Base-by-base conservation (phyloP, 345 rosid species). In the Populus tremula region DNA sequence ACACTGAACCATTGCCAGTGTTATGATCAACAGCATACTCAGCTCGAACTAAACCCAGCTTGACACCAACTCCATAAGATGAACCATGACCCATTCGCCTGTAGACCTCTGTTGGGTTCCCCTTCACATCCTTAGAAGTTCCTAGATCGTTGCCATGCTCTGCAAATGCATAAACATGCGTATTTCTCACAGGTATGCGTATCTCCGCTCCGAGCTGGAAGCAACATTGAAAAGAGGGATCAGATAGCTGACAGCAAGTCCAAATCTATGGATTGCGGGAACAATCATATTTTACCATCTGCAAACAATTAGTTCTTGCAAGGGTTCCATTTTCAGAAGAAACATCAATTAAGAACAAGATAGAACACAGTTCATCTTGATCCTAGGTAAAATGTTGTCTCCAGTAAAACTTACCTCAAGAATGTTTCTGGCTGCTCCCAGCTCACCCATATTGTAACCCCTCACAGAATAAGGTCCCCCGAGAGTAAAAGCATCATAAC, bases 381-480 rank as follows among this genome's bases (percentile, higher is more conserved):
- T 23, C 31, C 29, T 14, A 65, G 29, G 8, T 35, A 45, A 59
- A 9, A 27, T 36, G 14, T 59, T 18, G 47, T 49, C 74, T 10
- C 61, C 39, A 38, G 39, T 21, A 73, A 49, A 68, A 65, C 83
- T 81, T 85, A 94, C 99, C 99, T 94, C 98, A 8, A 79, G 71
- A 27, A 74, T 69, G 73, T 79, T 79, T 74, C 82, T 74, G 29
- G 82, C 78, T 68, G 82, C 82, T 56, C 99, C 99, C 56, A 94
- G 85, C 88, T 96, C 99, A 11, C 98, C 99, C 99, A 96, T 96
- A 87, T 90, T 96, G 91, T 96, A 96, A 68, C 98, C 99, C 79
- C 98, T 88, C 29, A 96, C 98, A 47, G 99, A 96, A 72, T 96
- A 96, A 5, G 98, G 99, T 62, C 98, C 99, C n/a, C 98, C 99